These are phyloP conservation scores for Phytopythium ostracodes DNA, from an alignment of 352 stramenopile genomes.

Conservation along the genomic window DNA sequence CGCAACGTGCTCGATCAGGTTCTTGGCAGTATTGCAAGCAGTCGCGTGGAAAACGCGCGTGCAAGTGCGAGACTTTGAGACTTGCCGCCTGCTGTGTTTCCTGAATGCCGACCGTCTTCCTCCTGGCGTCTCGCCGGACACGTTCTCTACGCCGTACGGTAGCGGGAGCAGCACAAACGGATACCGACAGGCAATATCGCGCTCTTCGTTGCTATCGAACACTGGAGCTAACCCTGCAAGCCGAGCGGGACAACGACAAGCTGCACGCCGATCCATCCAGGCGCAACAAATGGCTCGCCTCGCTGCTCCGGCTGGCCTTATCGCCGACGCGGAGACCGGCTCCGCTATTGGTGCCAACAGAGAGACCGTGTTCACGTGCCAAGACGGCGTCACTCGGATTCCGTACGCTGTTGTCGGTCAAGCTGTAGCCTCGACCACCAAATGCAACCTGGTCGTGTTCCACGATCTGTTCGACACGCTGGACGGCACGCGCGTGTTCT, in stretches of 20 bases:
- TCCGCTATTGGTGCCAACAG: conserved; percentile 6
- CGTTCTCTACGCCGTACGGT: background rate
- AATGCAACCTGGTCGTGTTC: conserved; percentile 89
- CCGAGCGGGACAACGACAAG: conserved; percentile 17
- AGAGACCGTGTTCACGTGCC: conserved; percentile 57
- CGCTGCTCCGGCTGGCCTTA: conserved; percentile 36
- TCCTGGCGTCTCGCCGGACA: conserved; percentile 5
- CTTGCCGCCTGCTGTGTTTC: conserved; percentile 40
- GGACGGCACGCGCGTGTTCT: conserved; percentile 87
- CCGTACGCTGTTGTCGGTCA: conserved; percentile 82
- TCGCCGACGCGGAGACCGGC: conserved; percentile 18
- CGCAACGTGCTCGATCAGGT: conserved; percentile 23
- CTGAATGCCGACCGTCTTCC: conserved; percentile 50
- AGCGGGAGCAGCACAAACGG: background rate
- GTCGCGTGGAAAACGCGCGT: conserved; percentile 52
- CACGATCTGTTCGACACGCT: conserved; percentile 93
- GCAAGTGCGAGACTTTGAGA: conserved; percentile 36
- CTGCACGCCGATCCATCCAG: conserved; percentile 53
- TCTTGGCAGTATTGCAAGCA: conserved; percentile 55
- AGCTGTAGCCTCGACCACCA: conserved; percentile 42
- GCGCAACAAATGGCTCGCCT: conserved; percentile 74
- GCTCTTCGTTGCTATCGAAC: background rate
- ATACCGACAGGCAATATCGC: background rate
- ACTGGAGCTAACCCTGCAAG: background rate
- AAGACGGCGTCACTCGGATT: conserved; percentile 74